Evolutionary conservation across 805 yeast genomes (phyloP), one percentile per base, ranked within the genome.

Genomic region (Teunomyces lycoperdinae): DNA sequence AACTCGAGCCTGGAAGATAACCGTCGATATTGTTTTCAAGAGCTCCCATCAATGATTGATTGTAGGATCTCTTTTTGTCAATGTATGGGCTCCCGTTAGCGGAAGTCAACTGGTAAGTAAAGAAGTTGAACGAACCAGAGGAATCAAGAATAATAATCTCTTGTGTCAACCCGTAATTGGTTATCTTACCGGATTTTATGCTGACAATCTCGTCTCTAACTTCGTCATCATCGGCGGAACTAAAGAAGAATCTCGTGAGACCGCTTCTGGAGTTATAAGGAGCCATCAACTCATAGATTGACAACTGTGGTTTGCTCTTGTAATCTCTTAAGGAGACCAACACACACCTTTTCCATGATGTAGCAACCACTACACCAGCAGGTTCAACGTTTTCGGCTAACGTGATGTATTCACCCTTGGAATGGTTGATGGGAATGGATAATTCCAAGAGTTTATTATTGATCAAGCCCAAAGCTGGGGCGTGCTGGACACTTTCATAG

Each of bases 401-500:
- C 1, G 81, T 78, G 13, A 89, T 70, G 28, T 62, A 60, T 60
- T 91, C 97, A n/a, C 71, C 70, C 44, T 56, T 63, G 3, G 46
- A 54, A 10, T 54, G 35, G 47, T 64, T 62, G 27, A 73, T 52
- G 11, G 74, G 71, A 14, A 74, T 63, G 1, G 69, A 57, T 5
- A 84, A 67, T 36, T 71, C 74, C 17, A 84, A 56, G 2, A 64
- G 56, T 43, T 69, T 67, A 57, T 70, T 66, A 66, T 65, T 78
- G 42, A 83, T 70, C 28, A 84, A 63, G 29, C 87, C 83, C 53
- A 80, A 73, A 1, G 88, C 80, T 0, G 89, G 83, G 0, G 89
- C 87, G 49, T 79, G 79, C 52, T 80, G 84, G 9, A 89, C 81
- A 46, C 88, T 80, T 58, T 88, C 96, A 69, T 85, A 86, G 63